Conservation (phyloP, 192 early-diverging fungal genomes). For the Backusella parvicylindrica region DNA sequence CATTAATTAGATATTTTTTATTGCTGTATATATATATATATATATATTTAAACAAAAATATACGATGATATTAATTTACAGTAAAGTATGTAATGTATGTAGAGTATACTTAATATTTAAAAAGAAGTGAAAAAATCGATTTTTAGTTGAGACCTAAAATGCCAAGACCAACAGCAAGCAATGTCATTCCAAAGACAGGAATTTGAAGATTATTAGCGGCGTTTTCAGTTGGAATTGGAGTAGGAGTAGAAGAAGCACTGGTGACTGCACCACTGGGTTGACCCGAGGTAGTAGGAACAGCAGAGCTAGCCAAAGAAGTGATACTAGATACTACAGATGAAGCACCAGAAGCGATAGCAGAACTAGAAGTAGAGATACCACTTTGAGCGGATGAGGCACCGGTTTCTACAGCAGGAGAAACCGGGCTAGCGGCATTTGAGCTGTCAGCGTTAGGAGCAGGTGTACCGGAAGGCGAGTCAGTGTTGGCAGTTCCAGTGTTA, state of each 20-base stretch:
- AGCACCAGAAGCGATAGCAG: not conserved
- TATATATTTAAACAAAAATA: not conserved
- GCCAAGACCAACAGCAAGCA: not conserved
- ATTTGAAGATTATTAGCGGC: not conserved
- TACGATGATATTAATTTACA: not conserved
- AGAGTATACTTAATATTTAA: not conserved
- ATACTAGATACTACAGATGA: not conserved
- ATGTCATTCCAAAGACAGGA: not conserved
- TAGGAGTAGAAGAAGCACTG: not conserved
- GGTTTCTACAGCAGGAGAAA: not conserved
- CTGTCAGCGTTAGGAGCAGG: not conserved
- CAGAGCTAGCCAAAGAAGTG: not conserved
- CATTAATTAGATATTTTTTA: not conserved
- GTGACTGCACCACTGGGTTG: conserved; percentile 1
- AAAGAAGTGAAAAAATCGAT: not conserved
- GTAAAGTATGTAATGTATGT: not conserved
- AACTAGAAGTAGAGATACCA: not conserved
- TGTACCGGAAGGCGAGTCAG: not conserved
- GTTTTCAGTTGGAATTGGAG: not conserved
- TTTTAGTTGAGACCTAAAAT: not conserved
- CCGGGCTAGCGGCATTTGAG: not conserved
- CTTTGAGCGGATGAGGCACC: not conserved
- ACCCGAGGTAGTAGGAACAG: not conserved
- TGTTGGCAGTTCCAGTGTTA: not conserved
- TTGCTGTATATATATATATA: not conserved